A percentile compares a stretch with the other conserved stretches of the same genome.
Evolutionary conservation across 176 grass and related monocot species (phyloP).

Genomic region (Oryza meridionalis): DNA sequence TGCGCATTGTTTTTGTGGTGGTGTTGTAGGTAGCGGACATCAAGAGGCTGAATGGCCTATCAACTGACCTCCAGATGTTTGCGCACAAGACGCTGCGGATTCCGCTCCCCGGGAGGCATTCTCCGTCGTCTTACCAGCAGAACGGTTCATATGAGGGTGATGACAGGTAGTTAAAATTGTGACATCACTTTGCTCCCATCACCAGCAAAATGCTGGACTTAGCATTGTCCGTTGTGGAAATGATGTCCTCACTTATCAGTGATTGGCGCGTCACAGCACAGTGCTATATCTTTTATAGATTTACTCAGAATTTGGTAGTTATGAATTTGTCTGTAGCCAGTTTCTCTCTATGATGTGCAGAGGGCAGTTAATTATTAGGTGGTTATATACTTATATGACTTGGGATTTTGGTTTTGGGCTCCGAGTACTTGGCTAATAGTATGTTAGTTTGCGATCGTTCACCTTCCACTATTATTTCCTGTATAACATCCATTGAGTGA

Average conservation of each 20-base stretch:
- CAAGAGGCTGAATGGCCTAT: conserved; percentile 83
- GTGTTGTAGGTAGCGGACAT: conserved; percentile 79
- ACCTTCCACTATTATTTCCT: neutral
- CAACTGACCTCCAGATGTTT: conserved; percentile 97
- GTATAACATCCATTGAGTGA: neutral
- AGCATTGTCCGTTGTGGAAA: neutral
- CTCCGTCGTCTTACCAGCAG: conserved; percentile 57
- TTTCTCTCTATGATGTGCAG: neutral
- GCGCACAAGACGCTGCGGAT: conserved; percentile 79
- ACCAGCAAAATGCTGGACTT: neutral
- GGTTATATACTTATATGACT: conserved; percentile 1
- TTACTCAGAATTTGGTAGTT: neutral
- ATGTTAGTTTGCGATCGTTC: conserved; percentile 31
- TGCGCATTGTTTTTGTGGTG: neutral
- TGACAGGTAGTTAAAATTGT: conserved; percentile 38
- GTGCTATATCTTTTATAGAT: neutral
- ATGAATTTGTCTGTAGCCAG: neutral
- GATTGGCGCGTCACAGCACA: neutral
- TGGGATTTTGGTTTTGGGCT: conserved; percentile 23
- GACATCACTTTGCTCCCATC: neutral
- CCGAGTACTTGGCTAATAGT: neutral
- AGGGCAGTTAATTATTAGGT: conserved; percentile 6
- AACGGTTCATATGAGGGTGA: conserved; percentile 51
- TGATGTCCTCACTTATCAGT: neutral
- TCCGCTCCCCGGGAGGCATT: conserved; percentile 82